These are phyloP conservation scores for Ustilago lituana DNA, from an alignment of 1,284 basidiomycete genomes.

Conservation along the genomic window DNA sequence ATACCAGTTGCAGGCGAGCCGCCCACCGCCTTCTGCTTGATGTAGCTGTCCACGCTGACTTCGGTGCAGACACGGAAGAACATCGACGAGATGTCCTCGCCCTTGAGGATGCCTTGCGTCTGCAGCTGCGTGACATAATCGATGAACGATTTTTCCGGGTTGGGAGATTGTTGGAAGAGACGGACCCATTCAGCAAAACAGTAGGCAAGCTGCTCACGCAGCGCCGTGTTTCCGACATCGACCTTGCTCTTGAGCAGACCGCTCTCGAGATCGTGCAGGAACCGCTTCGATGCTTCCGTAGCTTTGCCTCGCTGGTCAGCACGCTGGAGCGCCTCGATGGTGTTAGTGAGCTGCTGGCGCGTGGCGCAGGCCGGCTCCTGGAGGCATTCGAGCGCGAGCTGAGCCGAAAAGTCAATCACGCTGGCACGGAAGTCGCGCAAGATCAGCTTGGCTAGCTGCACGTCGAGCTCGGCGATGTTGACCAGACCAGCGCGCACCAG, in stretches of 20 bases:
- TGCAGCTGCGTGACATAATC: constrained; percentile 96
- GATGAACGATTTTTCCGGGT: constrained; percentile 93
- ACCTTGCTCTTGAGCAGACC: constrained; percentile 67
- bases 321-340: constrained; percentile 79
- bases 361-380: constrained; percentile 78
- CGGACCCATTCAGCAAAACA: constrained; percentile 86
- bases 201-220: constrained; percentile 72
- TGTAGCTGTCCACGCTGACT: constrained; percentile 89
- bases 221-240: constrained; percentile 57
- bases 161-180: constrained; percentile 88
- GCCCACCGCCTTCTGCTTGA: constrained; percentile 82
- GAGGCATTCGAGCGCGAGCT: constrained; percentile 85
- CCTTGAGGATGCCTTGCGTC: constrained; percentile 93
- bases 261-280: constrained; percentile 74
- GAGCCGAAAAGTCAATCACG: constrained; percentile 83
- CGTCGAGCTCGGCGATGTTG: constrained; percentile 81
- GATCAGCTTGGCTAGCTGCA: constrained; percentile 88
- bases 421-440: constrained; percentile 78
- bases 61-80: constrained; percentile 99
- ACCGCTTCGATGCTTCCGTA: constrained; percentile 77
- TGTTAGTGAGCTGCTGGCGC: constrained; percentile 80
- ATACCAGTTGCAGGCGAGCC: constrained; percentile 76
- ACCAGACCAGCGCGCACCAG: constrained; percentile 86
- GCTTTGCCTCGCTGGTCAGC: constrained; percentile 77
- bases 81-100: constrained; percentile 94